Conservation (phyloP, 371 early-diverging fungal genomes). For the Mortierella sp. region DNA sequence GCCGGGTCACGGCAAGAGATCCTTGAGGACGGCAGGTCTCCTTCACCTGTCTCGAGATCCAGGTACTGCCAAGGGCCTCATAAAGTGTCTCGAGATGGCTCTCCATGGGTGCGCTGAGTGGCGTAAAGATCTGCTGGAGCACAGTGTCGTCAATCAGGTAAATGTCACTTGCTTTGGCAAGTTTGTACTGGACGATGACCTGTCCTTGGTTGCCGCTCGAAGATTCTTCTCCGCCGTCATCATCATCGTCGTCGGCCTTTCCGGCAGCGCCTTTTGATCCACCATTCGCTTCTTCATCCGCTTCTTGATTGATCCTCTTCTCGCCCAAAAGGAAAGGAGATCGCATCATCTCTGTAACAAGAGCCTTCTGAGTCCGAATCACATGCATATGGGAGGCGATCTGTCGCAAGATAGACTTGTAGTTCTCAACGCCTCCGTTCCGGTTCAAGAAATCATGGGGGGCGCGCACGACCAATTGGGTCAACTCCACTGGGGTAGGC, state of each 20-base stretch:
- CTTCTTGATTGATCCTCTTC: slow-evolving; percentile 36
- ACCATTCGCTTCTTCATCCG: slow-evolving; percentile 22
- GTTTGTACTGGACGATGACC: slow-evolving; percentile 67
- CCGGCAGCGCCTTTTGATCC: slow-evolving; percentile 14
- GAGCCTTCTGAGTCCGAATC: slow-evolving; percentile 60
- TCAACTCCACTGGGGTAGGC: slow-evolving; percentile 83
- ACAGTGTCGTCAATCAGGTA: slow-evolving; percentile 87
- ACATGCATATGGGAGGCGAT: slow-evolving; percentile 79
- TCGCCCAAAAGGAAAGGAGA: slow-evolving; percentile 71
- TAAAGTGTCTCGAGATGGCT: slow-evolving; percentile 76
- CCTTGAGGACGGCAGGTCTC: slow-evolving; percentile 68
- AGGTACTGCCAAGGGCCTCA: slow-evolving; percentile 75
- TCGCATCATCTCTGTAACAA: slow-evolving; percentile 73
- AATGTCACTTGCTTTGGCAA: slow-evolving; percentile 81
- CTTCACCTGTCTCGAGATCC: slow-evolving; percentile 75
- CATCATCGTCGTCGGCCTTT: slow-evolving; percentile 18
- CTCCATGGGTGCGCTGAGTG: slow-evolving; percentile 79
- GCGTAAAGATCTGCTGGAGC: slow-evolving; percentile 81
- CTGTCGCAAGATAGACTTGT: slow-evolving; percentile 78
- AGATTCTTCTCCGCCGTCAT: slow-evolving; percentile 32
- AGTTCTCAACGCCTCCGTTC: slow-evolving; percentile 76
- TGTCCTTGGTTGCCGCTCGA: slow-evolving; percentile 37
- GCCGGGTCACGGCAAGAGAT: slow-evolving; percentile 61
- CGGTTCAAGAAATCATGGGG: slow-evolving; percentile 80
- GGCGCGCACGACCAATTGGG: slow-evolving; percentile 75